phyloP scores from a whole-genome alignment of 1,284 basidiomycete species.

The Dichomitus squalens region DNA sequence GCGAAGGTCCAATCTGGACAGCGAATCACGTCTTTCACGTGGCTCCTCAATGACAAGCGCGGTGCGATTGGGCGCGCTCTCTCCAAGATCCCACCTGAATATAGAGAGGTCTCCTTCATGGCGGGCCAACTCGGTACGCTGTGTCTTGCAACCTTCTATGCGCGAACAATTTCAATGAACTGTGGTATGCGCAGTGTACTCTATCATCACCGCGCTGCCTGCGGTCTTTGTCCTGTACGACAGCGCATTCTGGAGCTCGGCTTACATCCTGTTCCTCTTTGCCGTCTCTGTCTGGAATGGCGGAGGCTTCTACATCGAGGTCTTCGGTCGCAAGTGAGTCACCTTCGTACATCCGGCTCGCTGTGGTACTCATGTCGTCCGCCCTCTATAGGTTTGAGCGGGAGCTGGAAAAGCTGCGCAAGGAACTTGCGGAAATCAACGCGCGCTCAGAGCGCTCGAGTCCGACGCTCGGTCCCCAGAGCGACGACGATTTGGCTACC shows the following conservation, averaged over 20 bases:
- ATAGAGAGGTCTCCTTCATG: slow-evolving; percentile 80
- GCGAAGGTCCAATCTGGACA: slow-evolving; percentile 87
- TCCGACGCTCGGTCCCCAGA: slow-evolving; percentile 41
- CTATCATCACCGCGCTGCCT: slow-evolving; percentile 84
- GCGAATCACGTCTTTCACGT: slow-evolving; percentile 85
- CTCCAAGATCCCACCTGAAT: slow-evolving; percentile 57
- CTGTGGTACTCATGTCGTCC: slow-evolving; percentile 9
- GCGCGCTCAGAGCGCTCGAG: slow-evolving; percentile 49
- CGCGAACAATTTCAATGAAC: background rate
- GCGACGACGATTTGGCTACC: slow-evolving; percentile 33
- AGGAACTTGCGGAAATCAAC: slow-evolving; percentile 75
- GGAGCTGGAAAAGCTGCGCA: slow-evolving; percentile 85
- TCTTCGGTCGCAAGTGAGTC: slow-evolving; percentile 90
- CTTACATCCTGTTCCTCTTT: slow-evolving; percentile 81
- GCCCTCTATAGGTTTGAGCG: slow-evolving; percentile 73
- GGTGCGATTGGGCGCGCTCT: slow-evolving; percentile 78
- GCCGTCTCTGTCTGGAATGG: slow-evolving; percentile 85
- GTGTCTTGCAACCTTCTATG: background rate
- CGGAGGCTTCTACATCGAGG: slow-evolving; percentile 90
- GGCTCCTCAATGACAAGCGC: slow-evolving; percentile 83
- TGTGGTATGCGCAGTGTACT: slow-evolving; percentile 61
- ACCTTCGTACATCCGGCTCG: background rate
- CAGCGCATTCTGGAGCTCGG: slow-evolving; percentile 71
- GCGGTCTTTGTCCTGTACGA: slow-evolving; percentile 83
- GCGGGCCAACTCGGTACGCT: slow-evolving; percentile 77